Evolutionary conservation across 805 yeast genomes (phyloP), one percentile per base, ranked within the genome.

Genomic region (Schwanniomyces yamadae): DNA sequence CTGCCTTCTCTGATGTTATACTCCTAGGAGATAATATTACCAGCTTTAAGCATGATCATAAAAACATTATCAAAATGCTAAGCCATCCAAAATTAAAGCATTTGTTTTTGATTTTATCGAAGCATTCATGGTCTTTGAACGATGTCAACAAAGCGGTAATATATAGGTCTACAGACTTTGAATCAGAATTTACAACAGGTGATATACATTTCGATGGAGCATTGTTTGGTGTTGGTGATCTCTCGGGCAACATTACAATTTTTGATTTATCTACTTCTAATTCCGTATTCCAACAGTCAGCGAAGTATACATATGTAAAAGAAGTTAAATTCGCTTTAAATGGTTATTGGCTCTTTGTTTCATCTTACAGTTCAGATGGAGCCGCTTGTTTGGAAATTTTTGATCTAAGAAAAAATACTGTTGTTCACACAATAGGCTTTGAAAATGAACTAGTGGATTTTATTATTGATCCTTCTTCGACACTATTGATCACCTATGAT

Each of bases 271-370:
- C 72, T 2, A 55, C 59, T 19, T 66, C 73, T 2, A 47, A 48
- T 8, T 20, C 33, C 11, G 42, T 37, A 13, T 36, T 55, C 13
- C 54, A 59, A 4, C 44, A 73, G 16, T 40, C 42, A 2, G 44
- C 55, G 1, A 52, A 48, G n/a, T 44, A 46, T 23, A 39, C 45
- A 1, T 23, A 35, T 1, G 59, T 74, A 7, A 43, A 54, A 5
- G 54, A 59, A n/a, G 37, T 80, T 9, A 49, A 54, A 27, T 81
- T 80, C 57, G 83, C 82, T 2, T 61, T 66, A 19, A 83, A 83
- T 50, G 91, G 91, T 1, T 80, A 77, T 53, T 79, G 82, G 74
- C 50, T 83, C 13, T 52, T 73, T 28, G 71, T 59, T 2, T 49
- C 55, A 7, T 46, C 57, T 6, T 35, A 51, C 3, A 34, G 49